Conservation (phyloP, 2,329 filamentous ascomycete genomes). For the Claviceps fusiformis region DNA sequence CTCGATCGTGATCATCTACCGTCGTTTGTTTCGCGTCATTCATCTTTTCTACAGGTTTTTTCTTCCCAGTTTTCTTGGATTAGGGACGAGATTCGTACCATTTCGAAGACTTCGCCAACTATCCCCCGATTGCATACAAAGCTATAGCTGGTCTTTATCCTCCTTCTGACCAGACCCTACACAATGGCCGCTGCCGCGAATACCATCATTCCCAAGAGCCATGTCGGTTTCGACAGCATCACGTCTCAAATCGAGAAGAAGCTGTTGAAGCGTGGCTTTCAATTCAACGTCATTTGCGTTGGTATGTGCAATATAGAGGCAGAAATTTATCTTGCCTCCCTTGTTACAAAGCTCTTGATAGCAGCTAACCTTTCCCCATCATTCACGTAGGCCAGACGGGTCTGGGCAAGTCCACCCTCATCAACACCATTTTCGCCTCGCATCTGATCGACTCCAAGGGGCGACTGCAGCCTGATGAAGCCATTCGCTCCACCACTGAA, state of each 20-base stretch:
- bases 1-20: slow-evolving; percentile 5
- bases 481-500: slow-evolving; percentile 88
- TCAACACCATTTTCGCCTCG: slow-evolving; percentile 99
- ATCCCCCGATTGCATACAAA: slow-evolving; percentile 1
- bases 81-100: slow-evolving; percentile 10
- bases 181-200: slow-evolving; percentile 51
- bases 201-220: slow-evolving; percentile 80
- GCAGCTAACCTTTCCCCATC: slow-evolving; percentile 8
- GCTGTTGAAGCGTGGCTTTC: slow-evolving; percentile 97
- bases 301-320: slow-evolving; percentile 48
- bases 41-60: slow-evolving; percentile 7
- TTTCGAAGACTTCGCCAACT: slow-evolving; percentile 15
- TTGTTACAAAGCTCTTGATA: neutral
- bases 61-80: slow-evolving; percentile 22
- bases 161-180: slow-evolving; percentile 31
- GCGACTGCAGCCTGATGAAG: slow-evolving; percentile 81
- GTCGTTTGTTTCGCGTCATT: slow-evolving; percentile 11
- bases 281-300: slow-evolving; percentile 99
- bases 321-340: slow-evolving; percentile 1
- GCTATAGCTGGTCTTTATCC: neutral
- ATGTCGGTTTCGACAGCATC: slow-evolving; percentile 99
- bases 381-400: slow-evolving; percentile 72
- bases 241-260: slow-evolving; percentile 99
- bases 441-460: slow-evolving; percentile 99
- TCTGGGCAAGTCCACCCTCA: slow-evolving; percentile 94